A percentile compares a stretch with the other conserved stretches of the same genome.
phyloP scores from a whole-genome alignment of 2,329 filamentous ascomycete genomes.

The Xylaria sp. region DNA sequence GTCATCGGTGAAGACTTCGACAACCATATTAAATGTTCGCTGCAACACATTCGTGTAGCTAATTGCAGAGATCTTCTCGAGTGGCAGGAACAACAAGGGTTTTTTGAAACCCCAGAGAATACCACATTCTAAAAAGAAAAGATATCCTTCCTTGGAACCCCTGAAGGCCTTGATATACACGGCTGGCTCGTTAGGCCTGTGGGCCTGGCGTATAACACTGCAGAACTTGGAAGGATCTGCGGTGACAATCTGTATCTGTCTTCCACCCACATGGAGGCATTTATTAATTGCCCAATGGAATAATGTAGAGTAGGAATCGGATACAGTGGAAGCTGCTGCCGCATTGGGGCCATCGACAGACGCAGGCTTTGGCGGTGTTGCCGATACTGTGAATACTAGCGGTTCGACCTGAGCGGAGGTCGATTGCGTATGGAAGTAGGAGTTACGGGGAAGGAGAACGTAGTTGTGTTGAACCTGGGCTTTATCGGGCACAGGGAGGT shows the following conservation, averaged over 20 bases:
- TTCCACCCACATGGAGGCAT: slow-evolving; percentile 46
- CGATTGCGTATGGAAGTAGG: slow-evolving; percentile 48
- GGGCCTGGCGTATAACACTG: slow-evolving; percentile 50
- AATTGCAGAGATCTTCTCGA: slow-evolving; percentile 55
- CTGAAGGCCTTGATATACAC: slow-evolving; percentile 63
- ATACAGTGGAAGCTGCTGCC: slow-evolving; percentile 46
- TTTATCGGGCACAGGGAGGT: slow-evolving; percentile 60
- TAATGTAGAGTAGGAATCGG: slow-evolving; percentile 53
- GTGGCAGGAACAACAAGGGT: slow-evolving; percentile 58
- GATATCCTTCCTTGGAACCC: slow-evolving; percentile 62
- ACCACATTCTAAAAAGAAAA: slow-evolving; percentile 62
- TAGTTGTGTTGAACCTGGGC: slow-evolving; percentile 62
- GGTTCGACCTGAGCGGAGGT: slow-evolving; percentile 45
- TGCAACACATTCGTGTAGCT: slow-evolving; percentile 64
- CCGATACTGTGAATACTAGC: slow-evolving; percentile 58
- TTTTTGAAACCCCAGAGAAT: slow-evolving; percentile 69
- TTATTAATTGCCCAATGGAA: slow-evolving; percentile 57
- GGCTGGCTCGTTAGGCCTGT: slow-evolving; percentile 56
- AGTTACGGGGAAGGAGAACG: slow-evolving; percentile 53
- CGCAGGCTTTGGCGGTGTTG: slow-evolving; percentile 55
- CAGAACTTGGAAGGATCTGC: slow-evolving; percentile 54
- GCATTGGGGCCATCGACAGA: slow-evolving; percentile 49
- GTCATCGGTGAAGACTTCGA: slow-evolving; percentile 49
- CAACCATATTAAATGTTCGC: slow-evolving; percentile 62
- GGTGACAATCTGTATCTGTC: slow-evolving; percentile 44